Base-by-base conservation (phyloP, 2,329 filamentous ascomycete genomes). In the Torrubiellomyces zombiae region DNA sequence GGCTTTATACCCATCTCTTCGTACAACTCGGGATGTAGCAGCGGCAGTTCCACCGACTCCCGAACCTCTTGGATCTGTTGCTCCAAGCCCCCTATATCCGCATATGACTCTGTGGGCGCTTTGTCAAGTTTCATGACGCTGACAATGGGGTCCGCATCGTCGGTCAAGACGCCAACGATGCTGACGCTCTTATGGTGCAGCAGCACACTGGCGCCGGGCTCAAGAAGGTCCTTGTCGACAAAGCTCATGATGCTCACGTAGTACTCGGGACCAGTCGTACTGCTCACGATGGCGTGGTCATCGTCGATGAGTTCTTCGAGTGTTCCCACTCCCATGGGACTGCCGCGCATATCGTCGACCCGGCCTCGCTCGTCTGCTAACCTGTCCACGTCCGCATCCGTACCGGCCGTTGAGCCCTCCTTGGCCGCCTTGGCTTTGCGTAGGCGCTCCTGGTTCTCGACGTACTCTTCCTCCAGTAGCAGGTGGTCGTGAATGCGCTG, bases 1-100 rank as follows among this genome's bases (percentile, higher is more conserved):
- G 89, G 89, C 56, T 98, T 98, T 66, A 98, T 95, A 45, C 89
- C 89, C 89, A 98, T 98, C 61, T 98, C 89, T 54, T 98, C 89
- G 55, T 98, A 98, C 26, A 98, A 60, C 55, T 98, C 89, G 1
- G 89, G 89, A 49, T 98, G 89, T 31, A 98, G 63, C 34, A 98
- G 63, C 5, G 89, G 89, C 42, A 98, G 56, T 58, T 98, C 89
- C 29, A 98, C 89, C 2, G 89, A 92, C 59, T 98, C 89, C 38
- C 89, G 69, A 22, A 98, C 89, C 57, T 98, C 89, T 48, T 98
- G 89, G 32, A 98, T 98, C 52, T 98, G 89, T 30, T 68, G 58
- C 53, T 98, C 89, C 38, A 98, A 53, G 50, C 89, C 89, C 61
- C 89, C 89, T 57, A 98, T 98, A 55, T 98, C 89, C 31, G 89